phyloP scores from a whole-genome alignment of 1,284 basidiomycete species.

The Somion occarium region DNA sequence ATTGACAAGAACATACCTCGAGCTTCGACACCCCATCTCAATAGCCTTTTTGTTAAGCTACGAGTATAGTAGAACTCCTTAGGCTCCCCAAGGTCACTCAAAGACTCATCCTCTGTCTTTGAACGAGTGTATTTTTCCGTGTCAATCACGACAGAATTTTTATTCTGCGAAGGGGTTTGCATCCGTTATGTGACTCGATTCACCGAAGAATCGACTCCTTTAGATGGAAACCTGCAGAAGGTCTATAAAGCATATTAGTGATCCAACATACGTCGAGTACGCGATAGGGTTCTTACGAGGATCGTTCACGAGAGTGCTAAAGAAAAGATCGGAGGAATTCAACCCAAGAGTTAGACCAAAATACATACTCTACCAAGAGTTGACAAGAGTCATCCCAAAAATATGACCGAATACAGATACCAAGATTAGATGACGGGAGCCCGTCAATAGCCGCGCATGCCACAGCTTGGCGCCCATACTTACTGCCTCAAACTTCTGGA shows the following conservation, averaged over 20 bases:
- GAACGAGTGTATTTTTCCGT: slow-evolving; percentile 1
- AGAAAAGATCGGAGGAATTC: no score
- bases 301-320: neutral
- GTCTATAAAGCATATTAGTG: no score
- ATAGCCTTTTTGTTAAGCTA: slow-evolving; percentile 9
- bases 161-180: neutral
- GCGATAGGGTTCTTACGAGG: neutral
- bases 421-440: neutral
- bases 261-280: no score
- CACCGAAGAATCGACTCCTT: no score
- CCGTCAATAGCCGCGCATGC: no score
- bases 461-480: no score
- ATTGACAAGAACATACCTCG: slow-evolving; percentile 15
- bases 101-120: neutral
- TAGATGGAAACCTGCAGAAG: no score
- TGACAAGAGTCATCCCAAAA: no score
- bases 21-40: slow-evolving; percentile 22
- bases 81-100: neutral
- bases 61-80: neutral
- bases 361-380: neutral
- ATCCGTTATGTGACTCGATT: no score
- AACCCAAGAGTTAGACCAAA: no score
- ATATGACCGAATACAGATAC: neutral
- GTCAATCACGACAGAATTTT: neutral
- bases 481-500: neutral